These are phyloP conservation scores for Colletotrichum simmondsii DNA, from an alignment of 2,329 filamentous ascomycete genomes.

Conservation along the genomic window DNA sequence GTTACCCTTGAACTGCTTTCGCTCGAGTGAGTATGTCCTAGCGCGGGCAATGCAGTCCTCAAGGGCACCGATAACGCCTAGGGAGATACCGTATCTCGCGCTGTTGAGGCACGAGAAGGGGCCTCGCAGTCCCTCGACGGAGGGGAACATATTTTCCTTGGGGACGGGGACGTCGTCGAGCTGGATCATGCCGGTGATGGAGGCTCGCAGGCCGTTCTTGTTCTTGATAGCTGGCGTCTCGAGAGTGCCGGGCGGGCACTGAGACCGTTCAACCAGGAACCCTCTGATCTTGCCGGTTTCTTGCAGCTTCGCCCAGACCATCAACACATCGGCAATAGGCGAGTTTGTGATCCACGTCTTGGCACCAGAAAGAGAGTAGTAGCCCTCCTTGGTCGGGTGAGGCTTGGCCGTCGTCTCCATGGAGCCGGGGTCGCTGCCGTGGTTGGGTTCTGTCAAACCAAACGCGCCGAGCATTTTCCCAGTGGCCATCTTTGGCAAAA, in stretches of 20 bases:
- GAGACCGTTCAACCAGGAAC: conserved; percentile 86
- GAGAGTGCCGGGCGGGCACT: conserved; percentile 87
- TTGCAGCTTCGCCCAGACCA: conserved; percentile 94
- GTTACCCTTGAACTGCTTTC: conserved; percentile 96
- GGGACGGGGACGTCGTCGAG: conserved; percentile 91
- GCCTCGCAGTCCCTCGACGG: conserved; percentile 85
- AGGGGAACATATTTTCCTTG: conserved; percentile 92
- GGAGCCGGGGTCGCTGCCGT: conserved; percentile 89
- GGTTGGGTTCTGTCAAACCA: conserved; percentile 91
- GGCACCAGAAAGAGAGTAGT: conserved; percentile 80
- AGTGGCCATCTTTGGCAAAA: conserved; percentile 83
- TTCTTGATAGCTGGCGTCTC: conserved; percentile 93
- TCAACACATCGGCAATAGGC: conserved; percentile 84
- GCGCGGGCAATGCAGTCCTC: conserved; percentile 90
- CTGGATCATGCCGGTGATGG: conserved; percentile 97
- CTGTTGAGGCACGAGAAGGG: conserved; percentile 96
- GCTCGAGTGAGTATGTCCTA: conserved; percentile 87
- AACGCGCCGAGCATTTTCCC: conserved; percentile 87
- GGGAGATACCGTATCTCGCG: conserved; percentile 91
- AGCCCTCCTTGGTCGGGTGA: conserved; percentile 86
- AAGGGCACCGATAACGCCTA: conserved; percentile 92
- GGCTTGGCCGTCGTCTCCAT: conserved; percentile 91
- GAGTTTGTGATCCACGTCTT: conserved; percentile 99
- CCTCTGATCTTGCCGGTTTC: conserved; percentile 94
- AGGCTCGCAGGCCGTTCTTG: conserved; percentile 93